These are phyloP conservation scores for Closterium sp. DNA, from an alignment of 139 green algal species.

Conservation along the genomic window DNA sequence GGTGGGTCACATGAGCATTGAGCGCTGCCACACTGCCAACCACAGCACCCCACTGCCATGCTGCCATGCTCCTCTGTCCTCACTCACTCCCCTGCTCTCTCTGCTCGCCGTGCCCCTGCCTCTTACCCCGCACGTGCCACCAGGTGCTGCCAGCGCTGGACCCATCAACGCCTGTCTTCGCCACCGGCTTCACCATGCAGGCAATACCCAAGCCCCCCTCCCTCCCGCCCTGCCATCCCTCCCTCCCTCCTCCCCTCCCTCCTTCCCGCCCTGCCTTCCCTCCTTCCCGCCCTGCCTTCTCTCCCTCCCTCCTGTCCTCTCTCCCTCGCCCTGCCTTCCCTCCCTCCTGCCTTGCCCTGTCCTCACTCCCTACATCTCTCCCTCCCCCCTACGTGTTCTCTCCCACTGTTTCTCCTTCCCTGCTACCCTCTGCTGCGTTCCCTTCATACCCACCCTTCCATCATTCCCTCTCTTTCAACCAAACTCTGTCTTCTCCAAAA, in stretches of 20 bases:
- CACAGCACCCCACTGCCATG: too few relatives aligned
- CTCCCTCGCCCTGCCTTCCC: too few relatives aligned
- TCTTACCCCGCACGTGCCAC: too few relatives aligned
- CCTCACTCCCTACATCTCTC: too few relatives aligned
- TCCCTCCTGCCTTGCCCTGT: not conserved
- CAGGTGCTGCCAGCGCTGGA: slow-evolving; percentile 91
- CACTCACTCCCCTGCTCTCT: not conserved
- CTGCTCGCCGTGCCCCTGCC: too few relatives aligned
- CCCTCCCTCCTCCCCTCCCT: not conserved
- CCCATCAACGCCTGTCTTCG: slow-evolving; percentile 87
- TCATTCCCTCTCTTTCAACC: too few relatives aligned
- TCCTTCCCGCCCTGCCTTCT: not conserved
- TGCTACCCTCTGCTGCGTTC: too few relatives aligned
- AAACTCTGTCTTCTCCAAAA: too few relatives aligned
- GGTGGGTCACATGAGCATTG: slow-evolving; percentile 69
- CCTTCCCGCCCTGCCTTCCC: not conserved
- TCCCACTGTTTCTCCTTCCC: not conserved
- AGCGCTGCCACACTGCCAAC: not conserved
- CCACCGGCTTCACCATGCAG: slow-evolving; percentile 83
- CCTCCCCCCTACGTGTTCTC: too few relatives aligned
- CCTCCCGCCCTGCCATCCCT: not conserved
- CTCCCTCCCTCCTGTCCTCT: not conserved
- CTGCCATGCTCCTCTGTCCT: not conserved
- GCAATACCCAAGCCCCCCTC: not conserved
- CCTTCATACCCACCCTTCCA: too few relatives aligned